Conservation (phyloP, 176 grass and related monocot species). For the Aegilops umbellulata region DNA sequence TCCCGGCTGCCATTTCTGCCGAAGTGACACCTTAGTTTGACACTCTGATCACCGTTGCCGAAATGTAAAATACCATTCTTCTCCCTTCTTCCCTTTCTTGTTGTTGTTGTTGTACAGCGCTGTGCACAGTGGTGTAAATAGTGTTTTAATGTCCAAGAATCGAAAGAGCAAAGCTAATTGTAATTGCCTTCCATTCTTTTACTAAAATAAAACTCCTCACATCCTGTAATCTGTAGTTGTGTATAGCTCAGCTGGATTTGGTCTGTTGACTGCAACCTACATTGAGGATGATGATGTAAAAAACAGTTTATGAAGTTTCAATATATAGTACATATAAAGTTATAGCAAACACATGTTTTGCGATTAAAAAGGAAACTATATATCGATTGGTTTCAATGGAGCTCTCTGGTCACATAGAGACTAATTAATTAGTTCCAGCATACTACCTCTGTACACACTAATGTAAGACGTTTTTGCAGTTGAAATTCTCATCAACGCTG, state of each 20-base stretch:
- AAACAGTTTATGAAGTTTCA: neutral
- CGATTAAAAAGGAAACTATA: neutral
- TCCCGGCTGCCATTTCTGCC: slow-evolving; percentile 80
- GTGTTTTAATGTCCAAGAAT: slow-evolving; percentile 27
- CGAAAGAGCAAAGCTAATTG: slow-evolving; percentile 60
- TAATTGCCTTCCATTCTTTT: slow-evolving; percentile 71
- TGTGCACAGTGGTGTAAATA: slow-evolving; percentile 55
- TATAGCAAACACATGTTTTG: neutral
- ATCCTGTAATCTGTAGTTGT: neutral
- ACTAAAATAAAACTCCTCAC: slow-evolving; percentile 21
- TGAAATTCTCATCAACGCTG: too few relatives aligned
- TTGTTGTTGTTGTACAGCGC: slow-evolving; percentile 33
- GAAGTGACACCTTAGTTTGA: slow-evolving; percentile 53
- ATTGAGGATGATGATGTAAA: neutral
- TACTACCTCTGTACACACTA: too few relatives aligned
- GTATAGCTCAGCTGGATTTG: neutral
- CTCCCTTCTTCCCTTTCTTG: neutral
- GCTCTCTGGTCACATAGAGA: too few relatives aligned
- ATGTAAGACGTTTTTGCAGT: too few relatives aligned
- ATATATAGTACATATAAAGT: neutral
- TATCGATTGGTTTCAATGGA: too few relatives aligned
- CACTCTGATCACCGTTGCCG: slow-evolving; percentile 24
- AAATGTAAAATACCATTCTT: slow-evolving; percentile 38
- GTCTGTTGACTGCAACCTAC: neutral
- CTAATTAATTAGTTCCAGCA: too few relatives aligned